These are phyloP conservation scores for Pterulicium gracile DNA, from an alignment of 1,284 basidiomycete genomes.

Conservation along the genomic window DNA sequence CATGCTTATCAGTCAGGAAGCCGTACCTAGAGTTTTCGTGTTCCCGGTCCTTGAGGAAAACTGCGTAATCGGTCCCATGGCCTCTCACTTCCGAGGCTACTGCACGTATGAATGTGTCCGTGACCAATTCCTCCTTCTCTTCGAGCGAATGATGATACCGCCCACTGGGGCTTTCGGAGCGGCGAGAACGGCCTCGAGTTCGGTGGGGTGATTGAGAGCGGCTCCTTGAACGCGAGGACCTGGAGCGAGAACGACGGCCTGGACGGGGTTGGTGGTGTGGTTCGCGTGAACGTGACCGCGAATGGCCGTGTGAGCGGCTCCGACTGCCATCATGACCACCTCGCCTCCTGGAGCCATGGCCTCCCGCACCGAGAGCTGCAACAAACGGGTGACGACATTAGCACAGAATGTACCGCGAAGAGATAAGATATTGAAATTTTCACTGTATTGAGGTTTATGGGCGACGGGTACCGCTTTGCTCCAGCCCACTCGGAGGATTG, in stretches of 20 bases:
- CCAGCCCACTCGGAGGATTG: constrained; percentile 81
- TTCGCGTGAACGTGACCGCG: constrained; percentile 39
- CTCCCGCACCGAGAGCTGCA: constrained; percentile 3
- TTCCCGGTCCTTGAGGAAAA: constrained; percentile 67
- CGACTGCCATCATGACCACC: constrained; percentile 28
- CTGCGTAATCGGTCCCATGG: constrained; percentile 73
- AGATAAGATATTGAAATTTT: constrained; percentile 15
- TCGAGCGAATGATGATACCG: constrained; percentile 25
- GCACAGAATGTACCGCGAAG: constrained; percentile 8
- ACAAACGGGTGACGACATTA: constrained; percentile 4
- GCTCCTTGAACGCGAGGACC: constrained; percentile 27
- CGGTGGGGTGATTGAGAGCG: constrained; percentile 30
- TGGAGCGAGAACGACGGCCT: constrained; percentile 30
- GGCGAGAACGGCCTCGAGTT: constrained; percentile 25
- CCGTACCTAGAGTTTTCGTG: constrained; percentile 71
- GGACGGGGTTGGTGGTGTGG: constrained; percentile 26
- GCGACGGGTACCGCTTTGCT: constrained; percentile 90
- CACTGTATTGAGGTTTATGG: constrained; percentile 71
- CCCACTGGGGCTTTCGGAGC: constrained; percentile 23
- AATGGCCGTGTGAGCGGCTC: constrained; percentile 30
- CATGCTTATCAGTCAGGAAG: constrained; percentile 65
- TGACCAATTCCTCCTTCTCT: constrained; percentile 57
- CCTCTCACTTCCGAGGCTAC: constrained; percentile 80
- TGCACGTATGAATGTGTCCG: constrained; percentile 74
- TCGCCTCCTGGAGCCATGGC: constrained; percentile 16